phyloP scores from a whole-genome alignment of 495 filamentous ascomycete genomes.

The Mytilinidion resinicola region DNA sequence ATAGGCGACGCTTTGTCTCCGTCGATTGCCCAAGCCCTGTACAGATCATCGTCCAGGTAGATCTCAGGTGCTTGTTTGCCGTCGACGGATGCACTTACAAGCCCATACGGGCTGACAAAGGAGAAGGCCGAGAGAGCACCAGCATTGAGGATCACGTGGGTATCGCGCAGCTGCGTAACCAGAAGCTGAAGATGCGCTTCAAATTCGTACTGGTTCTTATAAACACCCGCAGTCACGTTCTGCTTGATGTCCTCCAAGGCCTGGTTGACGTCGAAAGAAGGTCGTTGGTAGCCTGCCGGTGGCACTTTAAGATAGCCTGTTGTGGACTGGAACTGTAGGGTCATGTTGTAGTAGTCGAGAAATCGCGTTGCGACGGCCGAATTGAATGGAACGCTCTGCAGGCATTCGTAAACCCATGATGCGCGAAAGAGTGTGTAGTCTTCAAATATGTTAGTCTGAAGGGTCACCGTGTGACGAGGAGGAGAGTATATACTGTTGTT shows the following conservation, averaged over 20 bases:
- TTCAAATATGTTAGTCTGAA: too few relatives aligned
- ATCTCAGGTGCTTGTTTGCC: slow-evolving; percentile 45
- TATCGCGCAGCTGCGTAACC: slow-evolving; percentile 42
- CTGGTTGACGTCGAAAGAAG: slow-evolving; percentile 44
- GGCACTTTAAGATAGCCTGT: slow-evolving; percentile 51
- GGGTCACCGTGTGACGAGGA: too few relatives aligned
- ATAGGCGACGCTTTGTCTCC: slow-evolving; percentile 38
- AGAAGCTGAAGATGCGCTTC: slow-evolving; percentile 44
- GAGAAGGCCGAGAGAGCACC: slow-evolving; percentile 42
- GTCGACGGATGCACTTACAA: slow-evolving; percentile 47
- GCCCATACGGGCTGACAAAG: slow-evolving; percentile 40
- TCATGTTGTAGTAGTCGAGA: slow-evolving; percentile 49
- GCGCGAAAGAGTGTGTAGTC: slow-evolving; percentile 20
- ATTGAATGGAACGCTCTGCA: slow-evolving; percentile 53
- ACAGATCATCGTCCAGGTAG: slow-evolving; percentile 35
- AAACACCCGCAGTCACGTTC: slow-evolving; percentile 37
- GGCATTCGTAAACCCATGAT: slow-evolving; percentile 42
- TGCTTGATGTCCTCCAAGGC: slow-evolving; percentile 41
- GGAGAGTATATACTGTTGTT: not conserved
- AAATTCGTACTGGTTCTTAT: slow-evolving; percentile 47
- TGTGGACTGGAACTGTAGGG: slow-evolving; percentile 53
- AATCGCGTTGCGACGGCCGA: slow-evolving; percentile 45
- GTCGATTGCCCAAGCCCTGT: slow-evolving; percentile 7
- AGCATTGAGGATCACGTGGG: slow-evolving; percentile 39
- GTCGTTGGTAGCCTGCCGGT: slow-evolving; percentile 50